Evolutionary conservation across 345 rosid species (phyloP), one percentile per base, ranked within the genome.

Genomic region (Eucalyptus microcorys): DNA sequence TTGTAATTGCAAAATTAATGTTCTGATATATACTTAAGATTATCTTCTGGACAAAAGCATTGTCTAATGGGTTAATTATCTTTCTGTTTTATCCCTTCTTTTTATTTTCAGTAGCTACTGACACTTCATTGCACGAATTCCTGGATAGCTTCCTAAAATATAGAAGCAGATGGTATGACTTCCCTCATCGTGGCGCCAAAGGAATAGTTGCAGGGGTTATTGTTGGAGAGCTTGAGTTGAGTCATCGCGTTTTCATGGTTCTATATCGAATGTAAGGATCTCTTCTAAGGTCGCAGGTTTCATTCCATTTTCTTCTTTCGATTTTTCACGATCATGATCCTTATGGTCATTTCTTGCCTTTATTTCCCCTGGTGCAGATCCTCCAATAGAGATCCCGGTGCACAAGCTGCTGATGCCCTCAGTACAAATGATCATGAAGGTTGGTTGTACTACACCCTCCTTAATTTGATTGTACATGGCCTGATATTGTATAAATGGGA

Each of bases 121-220:
- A 97, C 89, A 88, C 91, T 87, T 96, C 98, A 10, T 94, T 97
- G 95, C 98, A 92, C 76, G 94, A 91, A 87, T 96, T 96, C 93
- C 90, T 97, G 92, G 97, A 95, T 91, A 93, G 95, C 93, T 97
- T 97, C 93, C 89, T 97, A 59, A 93, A 95, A 47, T 97, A 91
- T 93, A 94, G 98, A 90, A 94, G 95, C 93, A 96, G 99, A 88
- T 98, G 99, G 99, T 98, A 95, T 88, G 99, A 98, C 94, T 97
- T 97, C 79, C 98, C 98, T 49, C 93, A 95, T 90, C 99, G 94
- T 87, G 96, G 98, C 88, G 96, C 93, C 89, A 98, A 96, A 91
- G 97, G 97, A 66, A 94, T 94, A 10, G 95, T 96, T 84, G 99
- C 99, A 8, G 99, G 99, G 49, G 94, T 98, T 10, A 92, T 98